Evolutionary conservation across 2,329 filamentous ascomycete species (phyloP).

Genomic region (Pyricularia sp.): DNA sequence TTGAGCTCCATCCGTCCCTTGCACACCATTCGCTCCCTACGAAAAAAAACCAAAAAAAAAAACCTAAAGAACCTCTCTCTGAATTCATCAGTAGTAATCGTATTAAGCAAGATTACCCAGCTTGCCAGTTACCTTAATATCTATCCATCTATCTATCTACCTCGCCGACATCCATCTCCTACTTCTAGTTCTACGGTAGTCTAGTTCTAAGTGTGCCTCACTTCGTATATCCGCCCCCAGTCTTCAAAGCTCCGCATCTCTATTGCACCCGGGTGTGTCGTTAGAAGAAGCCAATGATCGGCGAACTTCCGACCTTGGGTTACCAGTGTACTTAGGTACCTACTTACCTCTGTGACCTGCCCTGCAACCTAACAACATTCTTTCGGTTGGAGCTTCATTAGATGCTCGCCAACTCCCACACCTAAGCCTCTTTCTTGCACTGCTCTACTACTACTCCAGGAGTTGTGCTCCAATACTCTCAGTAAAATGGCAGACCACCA

Average conservation of each 20-base stretch:
- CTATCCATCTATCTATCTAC: background rate
- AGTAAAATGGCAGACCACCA: constrained; percentile 48
- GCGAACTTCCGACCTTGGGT: background rate
- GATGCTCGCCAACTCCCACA: background rate
- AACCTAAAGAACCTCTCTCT: background rate
- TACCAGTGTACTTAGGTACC: background rate
- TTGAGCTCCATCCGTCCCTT: background rate
- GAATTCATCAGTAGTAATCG: background rate
- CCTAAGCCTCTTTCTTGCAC: background rate
- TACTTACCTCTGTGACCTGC: background rate
- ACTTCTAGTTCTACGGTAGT: background rate
- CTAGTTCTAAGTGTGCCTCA: background rate
- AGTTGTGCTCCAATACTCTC: background rate
- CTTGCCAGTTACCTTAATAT: background rate
- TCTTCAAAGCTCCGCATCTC: background rate
- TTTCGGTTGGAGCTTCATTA: background rate
- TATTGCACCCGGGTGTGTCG: background rate
- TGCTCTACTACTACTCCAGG: background rate
- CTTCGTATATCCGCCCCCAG: background rate
- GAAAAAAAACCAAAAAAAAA: too few relatives aligned
- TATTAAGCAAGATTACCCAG: background rate
- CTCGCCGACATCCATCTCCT: background rate
- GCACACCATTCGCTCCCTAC: background rate
- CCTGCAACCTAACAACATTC: background rate
- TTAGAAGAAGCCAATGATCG: background rate